Evolutionary conservation across 2,329 filamentous ascomycete genomes (phyloP).

Genomic region (Chalaropsis ovoidea): DNA sequence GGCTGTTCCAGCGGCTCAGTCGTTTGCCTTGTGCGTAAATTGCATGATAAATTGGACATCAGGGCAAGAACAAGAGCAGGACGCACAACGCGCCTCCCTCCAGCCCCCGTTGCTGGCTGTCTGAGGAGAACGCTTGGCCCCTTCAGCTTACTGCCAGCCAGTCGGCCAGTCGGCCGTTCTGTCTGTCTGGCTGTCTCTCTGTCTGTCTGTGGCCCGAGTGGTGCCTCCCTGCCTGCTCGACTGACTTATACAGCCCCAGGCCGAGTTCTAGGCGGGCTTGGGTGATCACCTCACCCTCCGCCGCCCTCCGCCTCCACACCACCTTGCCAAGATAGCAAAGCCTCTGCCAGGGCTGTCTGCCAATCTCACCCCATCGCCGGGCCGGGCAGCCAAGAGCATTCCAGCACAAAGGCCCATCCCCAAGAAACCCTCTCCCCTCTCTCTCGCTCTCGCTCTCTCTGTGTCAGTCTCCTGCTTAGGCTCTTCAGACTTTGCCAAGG

Average conservation of each 20-base stretch:
- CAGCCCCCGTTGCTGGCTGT: no score
- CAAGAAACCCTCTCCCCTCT: background rate
- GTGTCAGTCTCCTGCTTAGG: background rate
- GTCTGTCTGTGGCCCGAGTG: background rate
- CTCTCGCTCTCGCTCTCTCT: background rate
- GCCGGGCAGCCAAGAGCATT: background rate
- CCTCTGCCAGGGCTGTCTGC: background rate
- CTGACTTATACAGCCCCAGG: background rate
- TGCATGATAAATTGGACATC: no score
- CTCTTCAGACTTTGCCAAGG: constrained; percentile 9
- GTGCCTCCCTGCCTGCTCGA: background rate
- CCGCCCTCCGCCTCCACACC: background rate
- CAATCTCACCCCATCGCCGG: background rate
- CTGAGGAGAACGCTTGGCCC: no score
- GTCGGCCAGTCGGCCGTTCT: background rate
- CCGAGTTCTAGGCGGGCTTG: background rate
- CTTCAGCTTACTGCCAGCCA: background rate
- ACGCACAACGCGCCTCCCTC: no score
- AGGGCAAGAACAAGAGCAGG: no score
- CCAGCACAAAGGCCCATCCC: background rate
- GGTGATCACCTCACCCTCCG: background rate
- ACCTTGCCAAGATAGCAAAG: background rate
- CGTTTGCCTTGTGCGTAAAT: no score
- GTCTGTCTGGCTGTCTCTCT: background rate
- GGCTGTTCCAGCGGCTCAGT: no score